These are phyloP conservation scores for Marasmius oreades DNA, from an alignment of 1,284 basidiomycete species.

Conservation along the genomic window DNA sequence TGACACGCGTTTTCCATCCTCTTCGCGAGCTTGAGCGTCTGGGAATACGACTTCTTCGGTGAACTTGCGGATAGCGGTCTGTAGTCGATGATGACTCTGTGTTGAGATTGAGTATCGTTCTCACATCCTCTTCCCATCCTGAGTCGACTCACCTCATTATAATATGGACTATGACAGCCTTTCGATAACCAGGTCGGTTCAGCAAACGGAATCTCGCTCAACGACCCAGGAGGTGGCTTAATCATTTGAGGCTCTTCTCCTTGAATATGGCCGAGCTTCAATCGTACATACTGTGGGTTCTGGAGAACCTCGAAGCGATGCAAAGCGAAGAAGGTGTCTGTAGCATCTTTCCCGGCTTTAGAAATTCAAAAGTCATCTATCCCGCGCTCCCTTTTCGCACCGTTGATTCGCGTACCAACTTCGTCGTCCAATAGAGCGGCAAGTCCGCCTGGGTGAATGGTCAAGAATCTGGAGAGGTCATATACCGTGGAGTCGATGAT, in stretches of 20 bases:
- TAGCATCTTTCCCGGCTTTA: slow-evolving; percentile 68
- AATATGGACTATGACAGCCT: slow-evolving; percentile 73
- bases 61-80: slow-evolving; percentile 46
- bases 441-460: slow-evolving; percentile 80
- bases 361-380: background rate
- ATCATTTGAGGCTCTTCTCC: slow-evolving; percentile 52
- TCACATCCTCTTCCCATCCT: background rate
- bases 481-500: slow-evolving; percentile 83
- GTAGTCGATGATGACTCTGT: slow-evolving; percentile 40
- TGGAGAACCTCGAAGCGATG: slow-evolving; percentile 75
- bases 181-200: slow-evolving; percentile 73
- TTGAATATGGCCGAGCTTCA: slow-evolving; percentile 62
- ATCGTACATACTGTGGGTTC: slow-evolving; percentile 62
- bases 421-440: slow-evolving; percentile 72
- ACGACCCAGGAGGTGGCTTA: slow-evolving; percentile 43
- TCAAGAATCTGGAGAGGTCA: slow-evolving; percentile 74
- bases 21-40: slow-evolving; percentile 50
- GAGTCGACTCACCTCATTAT: slow-evolving; percentile 46
- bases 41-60: slow-evolving; percentile 45
- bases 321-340: slow-evolving; percentile 73
- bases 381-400: background rate
- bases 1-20: slow-evolving; percentile 60
- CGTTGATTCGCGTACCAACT: slow-evolving; percentile 51
- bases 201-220: slow-evolving; percentile 70
- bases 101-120: background rate